phyloP scores from a whole-genome alignment of 129 eudicot species.

The Arctium minus region DNA sequence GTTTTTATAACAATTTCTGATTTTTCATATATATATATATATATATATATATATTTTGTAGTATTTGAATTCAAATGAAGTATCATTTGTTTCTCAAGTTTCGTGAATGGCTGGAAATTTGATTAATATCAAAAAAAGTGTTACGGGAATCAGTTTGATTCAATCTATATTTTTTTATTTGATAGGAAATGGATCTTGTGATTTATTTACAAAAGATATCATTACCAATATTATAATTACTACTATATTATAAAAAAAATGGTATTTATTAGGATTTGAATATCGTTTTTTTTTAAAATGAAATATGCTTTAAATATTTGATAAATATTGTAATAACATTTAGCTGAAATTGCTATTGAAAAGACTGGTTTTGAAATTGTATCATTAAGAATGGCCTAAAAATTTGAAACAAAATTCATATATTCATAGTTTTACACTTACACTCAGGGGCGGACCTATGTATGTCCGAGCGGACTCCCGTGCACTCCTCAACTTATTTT shows the following conservation, averaged over 20 bases:
- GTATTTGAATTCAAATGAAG: not conserved
- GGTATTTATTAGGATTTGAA: not conserved
- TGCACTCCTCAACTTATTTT: too few species aligned
- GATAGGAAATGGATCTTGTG: not conserved
- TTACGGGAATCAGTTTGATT: not conserved
- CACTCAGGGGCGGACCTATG: too few species aligned
- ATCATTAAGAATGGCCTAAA: not conserved
- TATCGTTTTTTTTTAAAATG: not conserved
- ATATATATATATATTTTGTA: not conserved
- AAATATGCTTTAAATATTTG: not conserved
- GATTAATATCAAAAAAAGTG: not conserved
- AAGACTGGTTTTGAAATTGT: not conserved
- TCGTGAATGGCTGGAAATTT: not conserved
- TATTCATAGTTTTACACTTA: not conserved
- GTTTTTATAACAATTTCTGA: too few species aligned
- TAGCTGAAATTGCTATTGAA: not conserved
- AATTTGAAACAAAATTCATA: not conserved
- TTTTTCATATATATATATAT: too few species aligned
- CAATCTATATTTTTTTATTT: not conserved
- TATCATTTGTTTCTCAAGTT: not conserved
- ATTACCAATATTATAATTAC: not conserved
- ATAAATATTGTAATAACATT: not conserved
- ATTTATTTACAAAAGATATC: not conserved
- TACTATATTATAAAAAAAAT: not conserved
- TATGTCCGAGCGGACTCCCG: too few species aligned